Evolutionary conservation across 768 basidiomycete species (phyloP).

Genomic region (Tricholoma bakamatsutake): DNA sequence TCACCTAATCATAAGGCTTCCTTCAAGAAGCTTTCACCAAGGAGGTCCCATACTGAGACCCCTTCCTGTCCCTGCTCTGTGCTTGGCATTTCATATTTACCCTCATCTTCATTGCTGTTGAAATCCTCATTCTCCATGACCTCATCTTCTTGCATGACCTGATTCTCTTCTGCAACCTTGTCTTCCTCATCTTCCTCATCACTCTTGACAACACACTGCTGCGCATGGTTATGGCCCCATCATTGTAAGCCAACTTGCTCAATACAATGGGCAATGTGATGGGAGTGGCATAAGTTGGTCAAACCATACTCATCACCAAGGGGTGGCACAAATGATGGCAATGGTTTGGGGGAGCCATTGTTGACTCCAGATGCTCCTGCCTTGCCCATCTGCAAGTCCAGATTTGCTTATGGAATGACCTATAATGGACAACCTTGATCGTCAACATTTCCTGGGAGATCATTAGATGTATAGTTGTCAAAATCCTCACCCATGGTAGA

Average conservation of each 20-base stretch:
- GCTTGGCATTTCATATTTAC: not conserved
- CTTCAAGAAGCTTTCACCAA: constrained; percentile 1
- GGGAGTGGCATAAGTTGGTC: not conserved
- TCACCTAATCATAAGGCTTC: not conserved
- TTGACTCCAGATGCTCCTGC: not conserved
- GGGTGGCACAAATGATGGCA: not conserved
- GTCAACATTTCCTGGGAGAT: not conserved
- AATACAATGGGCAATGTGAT: not conserved
- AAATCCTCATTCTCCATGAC: not conserved
- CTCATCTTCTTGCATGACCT: not conserved
- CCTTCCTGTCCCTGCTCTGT: not conserved
- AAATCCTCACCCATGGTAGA: not conserved
- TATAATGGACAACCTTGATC: not conserved
- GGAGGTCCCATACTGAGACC: constrained; percentile 1
- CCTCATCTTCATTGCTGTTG: not conserved
- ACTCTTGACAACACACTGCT: not conserved
- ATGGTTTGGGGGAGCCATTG: not conserved
- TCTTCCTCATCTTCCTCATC: not conserved
- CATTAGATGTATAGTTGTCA: not conserved
- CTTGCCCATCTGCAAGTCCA: not conserved
- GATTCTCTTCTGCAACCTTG: not conserved
- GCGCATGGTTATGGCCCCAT: not conserved
- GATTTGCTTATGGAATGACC: not conserved
- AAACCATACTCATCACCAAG: not conserved
- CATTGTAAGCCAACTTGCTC: not conserved